phyloP scores from a whole-genome alignment of 1,284 basidiomycete genomes.

The Tranzscheliella williamsii region DNA sequence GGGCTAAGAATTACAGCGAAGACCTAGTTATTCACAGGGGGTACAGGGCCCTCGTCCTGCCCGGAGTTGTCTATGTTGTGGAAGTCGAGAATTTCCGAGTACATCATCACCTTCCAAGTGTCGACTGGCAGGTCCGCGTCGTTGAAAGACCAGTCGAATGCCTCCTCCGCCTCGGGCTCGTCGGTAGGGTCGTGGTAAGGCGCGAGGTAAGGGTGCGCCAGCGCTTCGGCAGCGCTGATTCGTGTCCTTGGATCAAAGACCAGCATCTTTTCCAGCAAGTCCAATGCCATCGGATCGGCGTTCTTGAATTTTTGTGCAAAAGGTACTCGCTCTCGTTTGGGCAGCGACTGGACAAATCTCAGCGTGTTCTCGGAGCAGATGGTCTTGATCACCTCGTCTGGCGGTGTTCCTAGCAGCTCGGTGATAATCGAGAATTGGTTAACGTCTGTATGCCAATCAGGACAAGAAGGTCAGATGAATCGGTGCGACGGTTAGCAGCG shows the following conservation, averaged over 20 bases:
- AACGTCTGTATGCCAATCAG: conserved; percentile 70
- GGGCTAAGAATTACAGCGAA: no score
- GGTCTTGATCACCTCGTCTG: conserved; percentile 98
- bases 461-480: neutral
- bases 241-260: conserved; percentile 97
- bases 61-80: conserved; percentile 59
- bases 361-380: conserved; percentile 98
- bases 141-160: conserved; percentile 99
- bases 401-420: conserved; percentile 93
- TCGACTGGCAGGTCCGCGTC: conserved; percentile 99
- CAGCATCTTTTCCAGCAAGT: conserved; percentile 97
- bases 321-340: conserved; percentile 91
- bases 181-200: conserved; percentile 99
- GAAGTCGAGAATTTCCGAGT: conserved; percentile 63
- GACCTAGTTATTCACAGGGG: conserved; percentile 32
- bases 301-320: conserved; percentile 92
- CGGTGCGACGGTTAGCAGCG: neutral
- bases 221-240: conserved; percentile 89
- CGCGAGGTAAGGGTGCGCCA: conserved; percentile 89
- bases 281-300: conserved; percentile 88
- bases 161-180: conserved; percentile 89
- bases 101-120: conserved; percentile 88
- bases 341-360: conserved; percentile 96
- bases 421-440: conserved; percentile 99
- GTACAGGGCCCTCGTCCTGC: conserved; percentile 47